These are phyloP conservation scores for Infundibulicybe gibba DNA, from an alignment of 768 basidiomycete genomes.

Conservation along the genomic window DNA sequence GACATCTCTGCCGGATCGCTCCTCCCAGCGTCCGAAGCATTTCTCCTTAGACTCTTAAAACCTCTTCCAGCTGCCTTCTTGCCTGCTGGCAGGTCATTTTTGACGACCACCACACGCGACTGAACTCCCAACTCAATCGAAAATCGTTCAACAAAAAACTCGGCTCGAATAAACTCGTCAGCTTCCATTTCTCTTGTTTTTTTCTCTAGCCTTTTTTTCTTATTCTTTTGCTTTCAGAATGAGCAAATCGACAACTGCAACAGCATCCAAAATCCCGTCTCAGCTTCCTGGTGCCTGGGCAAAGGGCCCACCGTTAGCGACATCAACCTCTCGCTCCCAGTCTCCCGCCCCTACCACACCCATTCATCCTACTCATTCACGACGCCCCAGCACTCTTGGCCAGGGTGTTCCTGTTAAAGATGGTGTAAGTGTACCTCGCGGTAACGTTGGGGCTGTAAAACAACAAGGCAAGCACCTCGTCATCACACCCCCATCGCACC, in stretches of 20 bases:
- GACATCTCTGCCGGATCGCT: slow-evolving; percentile 40
- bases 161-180: slow-evolving; percentile 37
- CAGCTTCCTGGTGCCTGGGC: slow-evolving; percentile 84
- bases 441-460: slow-evolving; percentile 63
- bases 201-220: slow-evolving; percentile 7
- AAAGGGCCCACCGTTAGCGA: slow-evolving; percentile 77
- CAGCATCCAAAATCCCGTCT: slow-evolving; percentile 68
- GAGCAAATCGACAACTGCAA: slow-evolving; percentile 85
- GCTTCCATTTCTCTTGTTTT: slow-evolving; percentile 15
- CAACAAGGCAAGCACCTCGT: slow-evolving; percentile 25
- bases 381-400: slow-evolving; percentile 75
- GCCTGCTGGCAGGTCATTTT: slow-evolving; percentile 92
- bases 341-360: slow-evolving; percentile 65
- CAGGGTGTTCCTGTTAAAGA: slow-evolving; percentile 72
- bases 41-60: slow-evolving; percentile 33
- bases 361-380: slow-evolving; percentile 58
- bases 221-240: slow-evolving; percentile 51
- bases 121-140: slow-evolving; percentile 35
- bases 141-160: slow-evolving; percentile 36
- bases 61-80: slow-evolving; percentile 57
- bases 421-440: slow-evolving; percentile 71
- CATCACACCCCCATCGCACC: slow-evolving; percentile 6
- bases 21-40: slow-evolving; percentile 36
- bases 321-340: slow-evolving; percentile 67
- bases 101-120: slow-evolving; percentile 76